Evolutionary conservation across 352 stramenopile species (phyloP).

Genomic region (Phytophthora pseudosyringae): DNA sequence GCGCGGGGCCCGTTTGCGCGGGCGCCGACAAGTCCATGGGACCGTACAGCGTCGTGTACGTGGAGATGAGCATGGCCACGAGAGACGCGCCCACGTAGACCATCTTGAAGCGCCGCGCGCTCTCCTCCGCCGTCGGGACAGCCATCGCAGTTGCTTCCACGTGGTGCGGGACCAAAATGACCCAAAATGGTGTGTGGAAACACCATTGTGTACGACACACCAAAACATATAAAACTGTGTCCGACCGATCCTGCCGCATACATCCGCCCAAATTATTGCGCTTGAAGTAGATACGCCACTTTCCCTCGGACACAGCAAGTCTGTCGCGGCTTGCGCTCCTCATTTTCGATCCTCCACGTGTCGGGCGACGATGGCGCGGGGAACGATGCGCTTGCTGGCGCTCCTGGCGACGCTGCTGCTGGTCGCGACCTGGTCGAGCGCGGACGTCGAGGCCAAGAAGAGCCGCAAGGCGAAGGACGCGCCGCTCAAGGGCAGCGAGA

Average conservation of each 20-base stretch:
- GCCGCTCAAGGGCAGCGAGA: constrained; percentile 58
- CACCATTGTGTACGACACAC: background rate
- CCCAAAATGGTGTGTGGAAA: constrained; percentile 5
- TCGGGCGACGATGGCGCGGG: constrained; percentile 30
- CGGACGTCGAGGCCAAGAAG: constrained; percentile 46
- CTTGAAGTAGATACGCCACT: constrained; percentile 3
- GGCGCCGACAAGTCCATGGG: constrained; percentile 18
- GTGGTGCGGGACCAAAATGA: constrained; percentile 13
- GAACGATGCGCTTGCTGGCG: constrained; percentile 28
- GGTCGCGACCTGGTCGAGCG: constrained; percentile 28
- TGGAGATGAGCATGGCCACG: constrained; percentile 37
- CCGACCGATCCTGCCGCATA: no score
- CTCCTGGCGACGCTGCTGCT: constrained; percentile 53
- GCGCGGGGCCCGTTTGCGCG: background rate
- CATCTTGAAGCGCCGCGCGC: constrained; percentile 28
- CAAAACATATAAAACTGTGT: constrained; percentile 8
- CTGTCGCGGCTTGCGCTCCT: background rate
- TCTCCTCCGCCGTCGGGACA: constrained; percentile 27
- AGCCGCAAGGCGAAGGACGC: constrained; percentile 38
- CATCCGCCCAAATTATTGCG: background rate
- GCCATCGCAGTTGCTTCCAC: constrained; percentile 24
- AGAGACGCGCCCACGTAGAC: constrained; percentile 37
- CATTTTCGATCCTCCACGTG: constrained; percentile 51
- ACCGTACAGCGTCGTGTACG: constrained; percentile 30
- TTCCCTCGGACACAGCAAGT: background rate